These are phyloP conservation scores for Coniferiporia sulphurascens DNA, from an alignment of 1,284 basidiomycete species.

Conservation along the genomic window DNA sequence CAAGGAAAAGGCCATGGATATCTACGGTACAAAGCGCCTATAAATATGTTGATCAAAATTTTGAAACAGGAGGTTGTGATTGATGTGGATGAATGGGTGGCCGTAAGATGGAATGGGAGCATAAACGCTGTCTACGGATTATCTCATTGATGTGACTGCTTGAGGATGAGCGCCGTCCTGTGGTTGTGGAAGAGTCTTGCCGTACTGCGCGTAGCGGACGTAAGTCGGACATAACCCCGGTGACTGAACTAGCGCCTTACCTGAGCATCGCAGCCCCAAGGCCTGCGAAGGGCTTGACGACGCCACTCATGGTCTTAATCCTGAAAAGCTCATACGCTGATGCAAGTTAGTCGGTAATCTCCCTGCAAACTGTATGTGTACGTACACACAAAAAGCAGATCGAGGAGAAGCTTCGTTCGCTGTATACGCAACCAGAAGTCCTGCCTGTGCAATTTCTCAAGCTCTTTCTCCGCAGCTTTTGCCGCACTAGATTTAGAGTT, in stretches of 20 bases:
- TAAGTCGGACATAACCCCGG: constrained; percentile 3
- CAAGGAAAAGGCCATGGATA: neutral
- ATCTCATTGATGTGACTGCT: constrained; percentile 9
- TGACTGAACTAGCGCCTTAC: constrained; percentile 34
- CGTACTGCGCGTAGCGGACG: constrained; percentile 37
- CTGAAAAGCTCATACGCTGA: constrained; percentile 53
- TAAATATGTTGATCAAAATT: neutral
- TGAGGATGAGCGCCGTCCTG: constrained; percentile 40
- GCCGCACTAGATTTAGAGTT: constrained; percentile 58
- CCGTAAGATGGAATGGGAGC: neutral
- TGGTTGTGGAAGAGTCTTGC: constrained; percentile 69
- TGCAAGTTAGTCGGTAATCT: constrained; percentile 7
- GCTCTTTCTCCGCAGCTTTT: constrained; percentile 66
- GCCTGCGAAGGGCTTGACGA: constrained; percentile 63
- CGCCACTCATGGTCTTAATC: constrained; percentile 52
- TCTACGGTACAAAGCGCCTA: neutral
- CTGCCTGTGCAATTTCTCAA: constrained; percentile 58
- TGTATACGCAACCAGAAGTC: constrained; percentile 71
- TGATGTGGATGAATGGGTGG: no score
- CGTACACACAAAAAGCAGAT: constrained; percentile 80
- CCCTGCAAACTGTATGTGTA: constrained; percentile 29
- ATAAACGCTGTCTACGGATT: neutral
- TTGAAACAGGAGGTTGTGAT: neutral
- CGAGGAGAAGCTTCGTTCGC: constrained; percentile 68
- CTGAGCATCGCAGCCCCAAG: constrained; percentile 65